A percentile compares a stretch with the other conserved stretches of the same genome.
phyloP scores from a whole-genome alignment of 768 basidiomycete genomes.

The Boletus speciosus region DNA sequence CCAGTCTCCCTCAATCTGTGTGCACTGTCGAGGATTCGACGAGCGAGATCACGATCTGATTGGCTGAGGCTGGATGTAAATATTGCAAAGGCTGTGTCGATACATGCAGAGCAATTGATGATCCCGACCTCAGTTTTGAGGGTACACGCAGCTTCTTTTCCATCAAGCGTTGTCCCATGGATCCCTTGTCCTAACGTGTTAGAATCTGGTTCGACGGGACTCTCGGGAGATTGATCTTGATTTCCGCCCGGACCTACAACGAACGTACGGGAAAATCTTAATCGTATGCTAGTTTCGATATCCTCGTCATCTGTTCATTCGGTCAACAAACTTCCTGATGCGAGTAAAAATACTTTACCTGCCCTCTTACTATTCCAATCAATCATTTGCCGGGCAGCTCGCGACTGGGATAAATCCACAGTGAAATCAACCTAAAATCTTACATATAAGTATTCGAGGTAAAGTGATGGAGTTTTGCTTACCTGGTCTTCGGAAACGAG shows the following conservation, averaged over 20 bases:
- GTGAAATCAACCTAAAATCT: conserved; percentile 61
- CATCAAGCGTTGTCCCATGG: conserved; percentile 46
- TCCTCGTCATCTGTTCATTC: conserved; percentile 69
- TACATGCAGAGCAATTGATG: conserved; percentile 34
- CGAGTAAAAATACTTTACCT: conserved; percentile 40
- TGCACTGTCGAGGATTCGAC: conserved; percentile 14
- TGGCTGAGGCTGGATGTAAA: conserved; percentile 21
- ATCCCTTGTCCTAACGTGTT: conserved; percentile 13
- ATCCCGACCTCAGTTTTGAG: conserved; percentile 21
- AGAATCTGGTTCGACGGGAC: conserved; percentile 9
- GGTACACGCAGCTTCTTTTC: conserved; percentile 48
- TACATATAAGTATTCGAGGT: not conserved
- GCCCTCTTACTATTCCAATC: conserved; percentile 92
- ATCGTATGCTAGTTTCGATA: conserved; percentile 65
- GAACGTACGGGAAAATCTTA: conserved; percentile 36
- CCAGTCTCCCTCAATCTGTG: conserved; percentile 23
- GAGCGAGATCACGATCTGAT: conserved; percentile 18
- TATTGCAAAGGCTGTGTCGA: conserved; percentile 18
- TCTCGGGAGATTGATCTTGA: conserved; percentile 10
- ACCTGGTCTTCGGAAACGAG: conserved; percentile 83
- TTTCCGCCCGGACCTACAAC: conserved; percentile 14
- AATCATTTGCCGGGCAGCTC: conserved; percentile 49
- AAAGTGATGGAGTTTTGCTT: conserved; percentile 9
- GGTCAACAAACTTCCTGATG: conserved; percentile 3
- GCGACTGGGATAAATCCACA: conserved; percentile 62